phyloP scores from a whole-genome alignment of 345 rosid species.

The Lumnitzera littorea region DNA sequence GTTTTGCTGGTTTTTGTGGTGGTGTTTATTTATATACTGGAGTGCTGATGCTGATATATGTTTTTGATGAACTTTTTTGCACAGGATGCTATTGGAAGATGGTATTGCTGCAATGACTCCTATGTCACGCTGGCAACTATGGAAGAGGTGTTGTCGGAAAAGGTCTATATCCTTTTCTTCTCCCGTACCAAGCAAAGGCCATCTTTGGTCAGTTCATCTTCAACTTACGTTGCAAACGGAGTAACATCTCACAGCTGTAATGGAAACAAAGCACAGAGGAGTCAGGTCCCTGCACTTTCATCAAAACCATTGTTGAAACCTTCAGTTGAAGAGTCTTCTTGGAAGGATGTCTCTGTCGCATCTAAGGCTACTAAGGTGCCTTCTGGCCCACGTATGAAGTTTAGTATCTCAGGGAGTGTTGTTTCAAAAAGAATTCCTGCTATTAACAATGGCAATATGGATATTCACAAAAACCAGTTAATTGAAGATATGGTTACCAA shows the following conservation, averaged over 20 bases:
- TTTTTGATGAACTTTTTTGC: neutral
- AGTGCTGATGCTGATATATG: too few relatives aligned
- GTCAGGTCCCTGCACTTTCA: constrained; percentile 25
- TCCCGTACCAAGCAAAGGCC: constrained; percentile 69
- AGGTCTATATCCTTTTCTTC: constrained; percentile 88
- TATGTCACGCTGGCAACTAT: constrained; percentile 60
- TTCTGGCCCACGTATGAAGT: constrained; percentile 42
- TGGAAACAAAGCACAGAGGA: constrained; percentile 44
- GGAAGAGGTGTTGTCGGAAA: constrained; percentile 90
- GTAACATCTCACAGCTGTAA: constrained; percentile 39
- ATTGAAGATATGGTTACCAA: constrained; percentile 24
- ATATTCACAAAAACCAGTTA: constrained; percentile 32
- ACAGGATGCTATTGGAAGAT: constrained; percentile 80
- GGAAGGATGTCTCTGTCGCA: constrained; percentile 25
- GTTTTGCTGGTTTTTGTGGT: too few relatives aligned
- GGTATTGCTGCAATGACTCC: constrained; percentile 96
- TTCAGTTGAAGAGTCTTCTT: constrained; percentile 28
- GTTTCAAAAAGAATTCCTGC: constrained; percentile 42
- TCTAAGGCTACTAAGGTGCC: constrained; percentile 53
- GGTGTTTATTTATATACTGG: too few relatives aligned
- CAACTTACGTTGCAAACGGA: constrained; percentile 39
- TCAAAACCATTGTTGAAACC: constrained; percentile 30
- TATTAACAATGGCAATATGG: constrained; percentile 36
- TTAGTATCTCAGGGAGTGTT: constrained; percentile 46
- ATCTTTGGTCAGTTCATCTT: constrained; percentile 23